Conservation (phyloP, 2,329 filamentous ascomycete species). For the Falciphora oryzae region DNA sequence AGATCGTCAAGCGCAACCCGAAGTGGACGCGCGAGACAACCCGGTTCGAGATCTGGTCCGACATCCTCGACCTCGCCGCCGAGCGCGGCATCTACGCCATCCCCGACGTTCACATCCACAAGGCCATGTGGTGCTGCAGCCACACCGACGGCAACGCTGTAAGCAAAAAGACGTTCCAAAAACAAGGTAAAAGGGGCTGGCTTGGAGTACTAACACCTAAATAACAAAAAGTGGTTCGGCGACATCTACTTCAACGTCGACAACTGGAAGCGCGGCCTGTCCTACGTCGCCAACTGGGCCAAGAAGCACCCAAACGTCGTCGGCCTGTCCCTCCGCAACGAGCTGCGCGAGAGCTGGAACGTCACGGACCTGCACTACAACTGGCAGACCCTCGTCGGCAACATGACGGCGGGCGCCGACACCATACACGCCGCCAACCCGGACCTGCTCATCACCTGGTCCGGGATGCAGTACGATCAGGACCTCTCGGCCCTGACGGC, state of each 20-base stretch:
- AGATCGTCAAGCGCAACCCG: conserved; percentile 45
- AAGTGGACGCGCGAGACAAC: conserved; percentile 41
- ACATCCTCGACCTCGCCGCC: conserved; percentile 28
- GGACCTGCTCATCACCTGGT: conserved; percentile 41
- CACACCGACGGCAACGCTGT: conserved; percentile 41
- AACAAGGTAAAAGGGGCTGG: too few species aligned
- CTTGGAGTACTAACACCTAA: too few species aligned
- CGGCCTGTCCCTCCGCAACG: conserved; percentile 35
- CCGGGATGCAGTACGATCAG: conserved; percentile 42
- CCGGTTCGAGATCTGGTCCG: conserved; percentile 35
- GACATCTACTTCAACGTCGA: conserved; percentile 46
- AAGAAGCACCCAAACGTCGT: conserved; percentile 33
- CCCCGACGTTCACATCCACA: conserved; percentile 34
- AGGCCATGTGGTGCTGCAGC: conserved; percentile 40
- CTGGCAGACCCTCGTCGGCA: conserved; percentile 39
- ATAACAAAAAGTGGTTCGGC: conserved; percentile 38
- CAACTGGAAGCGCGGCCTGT: conserved; percentile 49
- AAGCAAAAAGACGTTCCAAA: too few species aligned
- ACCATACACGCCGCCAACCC: conserved; percentile 38
- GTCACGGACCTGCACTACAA: conserved; percentile 33
- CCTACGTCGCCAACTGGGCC: conserved; percentile 43
- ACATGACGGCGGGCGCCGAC: conserved; percentile 36
- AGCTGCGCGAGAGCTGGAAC: conserved; percentile 32
- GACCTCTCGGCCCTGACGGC: conserved; percentile 37
- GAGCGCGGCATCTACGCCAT: conserved; percentile 32